phyloP scores from a whole-genome alignment of 2,329 filamentous ascomycete genomes.

The Pseudomassariella vexata region DNA sequence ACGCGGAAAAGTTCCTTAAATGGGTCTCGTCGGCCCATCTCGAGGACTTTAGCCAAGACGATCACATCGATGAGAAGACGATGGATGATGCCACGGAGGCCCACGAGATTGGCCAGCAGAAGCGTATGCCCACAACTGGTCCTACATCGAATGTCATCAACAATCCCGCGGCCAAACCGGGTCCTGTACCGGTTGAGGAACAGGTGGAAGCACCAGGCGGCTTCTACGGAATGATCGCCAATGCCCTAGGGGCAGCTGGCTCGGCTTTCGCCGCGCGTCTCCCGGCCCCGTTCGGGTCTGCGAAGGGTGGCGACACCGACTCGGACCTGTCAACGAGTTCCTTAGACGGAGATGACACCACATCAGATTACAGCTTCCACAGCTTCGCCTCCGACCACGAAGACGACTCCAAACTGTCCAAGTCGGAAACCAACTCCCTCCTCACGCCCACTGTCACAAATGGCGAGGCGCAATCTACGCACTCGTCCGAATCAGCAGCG shows the following conservation, averaged over 20 bases:
- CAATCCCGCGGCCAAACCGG: conserved; percentile 9
- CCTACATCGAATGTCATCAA: conserved; percentile 10
- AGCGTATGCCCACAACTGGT: conserved; percentile 14
- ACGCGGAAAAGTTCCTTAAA: conserved; percentile 75
- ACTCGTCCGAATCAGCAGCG: conserved; percentile 33
- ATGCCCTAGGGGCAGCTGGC: conserved; percentile 45
- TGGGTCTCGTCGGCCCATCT: conserved; percentile 52
- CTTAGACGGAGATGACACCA: conserved; percentile 32
- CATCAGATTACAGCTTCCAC: conserved; percentile 43
- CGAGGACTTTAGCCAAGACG: conserved; percentile 25
- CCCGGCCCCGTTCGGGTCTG: conserved; percentile 24
- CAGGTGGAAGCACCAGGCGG: conserved; percentile 31
- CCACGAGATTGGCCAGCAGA: too few relatives aligned
- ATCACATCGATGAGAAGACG: conserved; percentile 13
- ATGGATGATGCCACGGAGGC: conserved; percentile 21
- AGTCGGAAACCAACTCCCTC: conserved; percentile 9
- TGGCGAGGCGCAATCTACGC: conserved; percentile 20
- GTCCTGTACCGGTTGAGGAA: conserved; percentile 12
- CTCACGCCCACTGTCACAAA: conserved; percentile 17
- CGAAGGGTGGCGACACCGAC: conserved; percentile 23
- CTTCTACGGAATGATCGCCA: conserved; percentile 50
- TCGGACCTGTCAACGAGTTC: conserved; percentile 19
- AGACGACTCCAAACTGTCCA: conserved; percentile 16
- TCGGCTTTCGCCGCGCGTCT: conserved; percentile 40
- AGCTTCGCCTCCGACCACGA: conserved; percentile 46